Percentiles rank a stretch among this genome's conserved stretches.
Evolutionary conservation across 2,329 filamentous ascomycete species (phyloP).

Genomic region (Pochonia chlamydosporia): DNA sequence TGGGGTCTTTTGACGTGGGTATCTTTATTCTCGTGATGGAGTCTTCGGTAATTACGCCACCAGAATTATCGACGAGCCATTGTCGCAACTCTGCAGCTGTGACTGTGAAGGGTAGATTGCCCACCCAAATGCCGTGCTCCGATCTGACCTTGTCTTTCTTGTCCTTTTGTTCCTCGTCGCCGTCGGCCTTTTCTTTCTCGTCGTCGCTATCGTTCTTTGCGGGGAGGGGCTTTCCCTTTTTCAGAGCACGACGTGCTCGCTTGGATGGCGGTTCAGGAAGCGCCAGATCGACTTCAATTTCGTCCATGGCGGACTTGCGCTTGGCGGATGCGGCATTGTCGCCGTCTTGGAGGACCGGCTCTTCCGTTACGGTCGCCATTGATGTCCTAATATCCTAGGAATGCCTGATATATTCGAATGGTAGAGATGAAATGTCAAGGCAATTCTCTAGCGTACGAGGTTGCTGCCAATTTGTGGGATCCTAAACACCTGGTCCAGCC

Average conservation of each 20-base stretch:
- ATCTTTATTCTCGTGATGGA: constrained; percentile 82
- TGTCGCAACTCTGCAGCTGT: constrained; percentile 68
- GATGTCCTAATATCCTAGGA: too few relatives aligned
- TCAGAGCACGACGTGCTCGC: constrained; percentile 81
- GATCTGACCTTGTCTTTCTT: constrained; percentile 55
- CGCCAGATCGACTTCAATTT: constrained; percentile 83
- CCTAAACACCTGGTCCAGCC: background rate
- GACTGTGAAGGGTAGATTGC: constrained; percentile 82
- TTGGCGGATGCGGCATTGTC: constrained; percentile 36
- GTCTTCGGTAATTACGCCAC: constrained; percentile 57
- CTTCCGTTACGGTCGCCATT: constrained; percentile 12
- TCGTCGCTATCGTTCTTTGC: constrained; percentile 31
- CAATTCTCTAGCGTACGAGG: too few relatives aligned
- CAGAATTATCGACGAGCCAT: constrained; percentile 72
- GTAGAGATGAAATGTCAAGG: background rate
- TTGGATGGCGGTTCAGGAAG: constrained; percentile 95
- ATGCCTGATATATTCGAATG: too few relatives aligned
- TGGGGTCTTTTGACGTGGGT: constrained; percentile 54
- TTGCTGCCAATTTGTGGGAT: too few relatives aligned
- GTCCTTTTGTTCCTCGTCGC: constrained; percentile 31
- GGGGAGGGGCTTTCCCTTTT: constrained; percentile 66
- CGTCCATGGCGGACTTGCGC: constrained; percentile 63
- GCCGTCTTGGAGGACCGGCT: constrained; percentile 5
- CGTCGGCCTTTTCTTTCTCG: constrained; percentile 27
- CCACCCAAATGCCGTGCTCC: constrained; percentile 87